Percentiles rank a stretch among this genome's conserved stretches.
Conservation (phyloP, 495 filamentous ascomycete species). For the Lophium mytilinum region DNA sequence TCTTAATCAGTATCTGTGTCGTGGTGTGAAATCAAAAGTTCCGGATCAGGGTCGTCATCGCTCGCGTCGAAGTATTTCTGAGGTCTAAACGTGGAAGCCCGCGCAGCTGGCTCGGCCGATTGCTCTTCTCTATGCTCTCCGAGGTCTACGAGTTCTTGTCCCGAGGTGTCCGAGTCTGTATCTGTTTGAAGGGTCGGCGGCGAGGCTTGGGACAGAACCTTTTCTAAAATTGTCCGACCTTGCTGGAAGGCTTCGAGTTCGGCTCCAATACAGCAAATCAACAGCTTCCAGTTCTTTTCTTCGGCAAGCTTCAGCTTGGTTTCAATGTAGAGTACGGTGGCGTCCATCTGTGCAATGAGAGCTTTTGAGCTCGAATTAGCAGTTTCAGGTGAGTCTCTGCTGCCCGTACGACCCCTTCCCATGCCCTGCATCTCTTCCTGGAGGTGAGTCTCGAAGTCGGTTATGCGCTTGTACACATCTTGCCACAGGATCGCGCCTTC, state of each 20-base stretch:
- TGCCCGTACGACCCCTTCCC: background rate
- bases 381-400: background rate
- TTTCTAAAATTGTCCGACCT: constrained; percentile 55
- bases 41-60: constrained; percentile 32
- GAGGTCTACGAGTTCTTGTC: background rate
- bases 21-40: constrained; percentile 40
- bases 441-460: constrained; percentile 59
- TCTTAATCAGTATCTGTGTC: constrained; percentile 26
- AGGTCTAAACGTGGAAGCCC: background rate
- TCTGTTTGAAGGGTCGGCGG: background rate
- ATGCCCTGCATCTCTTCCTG: constrained; percentile 43
- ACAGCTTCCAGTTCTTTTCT: constrained; percentile 70
- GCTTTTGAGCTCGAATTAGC: constrained; percentile 4
- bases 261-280: constrained; percentile 81
- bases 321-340: constrained; percentile 51
- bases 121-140: background rate
- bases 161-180: background rate
- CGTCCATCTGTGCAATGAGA: constrained; percentile 49
- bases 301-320: constrained; percentile 52
- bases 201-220: constrained; percentile 32
- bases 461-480: constrained; percentile 53
- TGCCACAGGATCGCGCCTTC: constrained; percentile 79
- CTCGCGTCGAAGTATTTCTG: constrained; percentile 21
- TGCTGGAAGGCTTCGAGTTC: constrained; percentile 78
- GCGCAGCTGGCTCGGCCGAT: background rate